Conservation (phyloP, 805 yeast species). For the Zygoascus bituminiphila region DNA sequence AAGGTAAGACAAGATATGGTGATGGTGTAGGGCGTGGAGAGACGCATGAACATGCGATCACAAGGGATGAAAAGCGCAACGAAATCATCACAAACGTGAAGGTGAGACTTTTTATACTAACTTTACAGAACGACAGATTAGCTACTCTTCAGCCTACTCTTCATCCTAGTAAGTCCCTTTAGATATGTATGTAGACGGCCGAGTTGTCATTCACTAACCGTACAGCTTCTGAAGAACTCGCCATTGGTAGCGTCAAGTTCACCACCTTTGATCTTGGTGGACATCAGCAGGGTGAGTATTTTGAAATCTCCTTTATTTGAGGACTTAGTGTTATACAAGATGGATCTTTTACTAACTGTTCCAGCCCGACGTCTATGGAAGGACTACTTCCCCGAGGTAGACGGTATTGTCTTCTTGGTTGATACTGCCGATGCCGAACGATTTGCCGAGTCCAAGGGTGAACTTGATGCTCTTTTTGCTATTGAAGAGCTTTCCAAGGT, state of each 20-base stretch:
- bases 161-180: conserved; percentile 51
- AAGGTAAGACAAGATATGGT: conserved; percentile 28
- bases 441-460: conserved; percentile 89
- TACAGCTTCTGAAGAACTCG: conserved; percentile 85
- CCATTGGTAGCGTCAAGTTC: conserved; percentile 92
- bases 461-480: conserved; percentile 83
- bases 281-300: conserved; percentile 55
- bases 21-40: neutral
- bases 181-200: neutral
- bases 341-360: neutral
- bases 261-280: conserved; percentile 99
- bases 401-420: conserved; percentile 91
- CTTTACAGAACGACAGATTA: conserved; percentile 72
- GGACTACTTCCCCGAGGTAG: conserved; percentile 98
- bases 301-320: no score
- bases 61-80: neutral
- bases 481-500: conserved; percentile 86
- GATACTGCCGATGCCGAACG: conserved; percentile 97
- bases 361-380: conserved; percentile 96
- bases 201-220: neutral
- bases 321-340: no score
- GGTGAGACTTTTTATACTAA: neutral
- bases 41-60: neutral
- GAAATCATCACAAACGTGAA: no score
- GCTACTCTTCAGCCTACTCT: conserved; percentile 97